Conservation (phyloP, 140 eudicot genomes). For the Stevia rebaudiana region DNA sequence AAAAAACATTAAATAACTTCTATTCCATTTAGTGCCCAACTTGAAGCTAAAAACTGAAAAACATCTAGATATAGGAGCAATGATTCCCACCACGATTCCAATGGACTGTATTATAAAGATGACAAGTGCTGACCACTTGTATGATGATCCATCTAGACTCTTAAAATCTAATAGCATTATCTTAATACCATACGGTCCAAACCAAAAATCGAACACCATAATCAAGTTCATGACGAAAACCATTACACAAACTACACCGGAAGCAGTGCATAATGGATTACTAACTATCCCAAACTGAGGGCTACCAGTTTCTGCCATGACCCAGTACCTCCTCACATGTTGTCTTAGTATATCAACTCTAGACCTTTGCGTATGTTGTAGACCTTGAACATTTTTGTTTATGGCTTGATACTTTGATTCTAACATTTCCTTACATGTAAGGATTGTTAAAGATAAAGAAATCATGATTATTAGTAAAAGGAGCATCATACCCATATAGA, state of each 20-base stretch:
- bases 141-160: too few relatives aligned
- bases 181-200: background rate
- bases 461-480: background rate
- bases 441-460: slow-evolving; percentile 10
- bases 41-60: slow-evolving; percentile 7
- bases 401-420: slow-evolving; percentile 14
- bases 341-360: slow-evolving; percentile 9
- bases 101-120: slow-evolving; percentile 3
- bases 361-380: background rate
- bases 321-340: slow-evolving; percentile 18
- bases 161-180: background rate
- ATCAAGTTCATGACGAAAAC: background rate
- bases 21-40: background rate
- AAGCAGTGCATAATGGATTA: slow-evolving; percentile 13
- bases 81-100: slow-evolving; percentile 15
- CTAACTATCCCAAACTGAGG: slow-evolving; percentile 24
- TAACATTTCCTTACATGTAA: background rate
- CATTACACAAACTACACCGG: slow-evolving; percentile 3
- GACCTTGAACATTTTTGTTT: background rate
- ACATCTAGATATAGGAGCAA: background rate
- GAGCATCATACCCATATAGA: background rate
- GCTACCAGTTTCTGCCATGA: slow-evolving; percentile 24
- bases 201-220: too few relatives aligned
- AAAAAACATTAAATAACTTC: background rate
- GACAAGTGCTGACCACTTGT: slow-evolving; percentile 2